Conservation (phyloP, 148 eudicot species). For the Vaccinium vitisidaea region DNA sequence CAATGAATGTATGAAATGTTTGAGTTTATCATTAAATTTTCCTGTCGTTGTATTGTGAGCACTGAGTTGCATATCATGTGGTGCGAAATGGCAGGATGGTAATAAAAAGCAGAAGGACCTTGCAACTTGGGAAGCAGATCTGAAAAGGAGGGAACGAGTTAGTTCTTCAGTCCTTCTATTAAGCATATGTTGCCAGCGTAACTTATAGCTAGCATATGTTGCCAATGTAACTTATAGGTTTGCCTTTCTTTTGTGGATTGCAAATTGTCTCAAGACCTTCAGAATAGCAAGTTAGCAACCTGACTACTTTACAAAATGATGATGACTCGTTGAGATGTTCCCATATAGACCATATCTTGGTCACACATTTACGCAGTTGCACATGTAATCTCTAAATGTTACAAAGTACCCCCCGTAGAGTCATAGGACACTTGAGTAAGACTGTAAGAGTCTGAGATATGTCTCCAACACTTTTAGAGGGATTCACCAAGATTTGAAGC, state of each 20-base stretch:
- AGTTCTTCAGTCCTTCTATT: constrained; percentile 23
- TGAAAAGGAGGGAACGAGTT: constrained; percentile 61
- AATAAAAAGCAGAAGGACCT: constrained; percentile 66
- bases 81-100: constrained; percentile 50
- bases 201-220: background rate
- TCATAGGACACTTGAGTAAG: background rate
- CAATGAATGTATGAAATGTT: constrained; percentile 58
- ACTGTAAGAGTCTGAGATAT: background rate
- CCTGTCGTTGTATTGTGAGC: constrained; percentile 1
- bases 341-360: background rate
- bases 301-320: background rate
- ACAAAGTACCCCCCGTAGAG: background rate
- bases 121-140: constrained; percentile 64
- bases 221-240: background rate
- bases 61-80: constrained; percentile 15
- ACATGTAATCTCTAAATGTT: background rate
- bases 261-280: background rate
- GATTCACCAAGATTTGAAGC: background rate
- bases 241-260: constrained; percentile 1
- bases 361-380: background rate
- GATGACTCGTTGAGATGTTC: background rate
- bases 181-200: constrained; percentile 8
- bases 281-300: background rate
- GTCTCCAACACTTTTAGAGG: background rate
- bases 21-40: constrained; percentile 11